A percentile compares a stretch with the other conserved stretches of the same genome.
These are phyloP conservation scores for Neofusicoccum sp. DNA, from an alignment of 2,329 filamentous ascomycete species.

Conservation along the genomic window DNA sequence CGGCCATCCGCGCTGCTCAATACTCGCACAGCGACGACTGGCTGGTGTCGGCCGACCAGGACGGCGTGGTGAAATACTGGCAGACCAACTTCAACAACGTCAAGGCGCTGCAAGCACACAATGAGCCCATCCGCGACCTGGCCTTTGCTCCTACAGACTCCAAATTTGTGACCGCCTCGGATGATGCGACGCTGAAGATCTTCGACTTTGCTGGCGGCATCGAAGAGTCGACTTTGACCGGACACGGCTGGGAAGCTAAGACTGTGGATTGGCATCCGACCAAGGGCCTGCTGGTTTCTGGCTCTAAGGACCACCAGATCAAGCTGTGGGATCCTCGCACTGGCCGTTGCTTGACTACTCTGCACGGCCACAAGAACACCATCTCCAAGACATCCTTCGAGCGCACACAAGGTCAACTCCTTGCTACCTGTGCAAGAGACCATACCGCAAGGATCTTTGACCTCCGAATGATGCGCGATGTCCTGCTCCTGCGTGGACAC, in stretches of 20 bases:
- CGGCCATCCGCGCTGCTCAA: conserved; percentile 74
- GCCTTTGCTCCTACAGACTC: conserved; percentile 91
- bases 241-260: conserved; percentile 98
- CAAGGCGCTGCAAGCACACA: conserved; percentile 87
- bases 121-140: conserved; percentile 84
- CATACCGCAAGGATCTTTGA: conserved; percentile 93
- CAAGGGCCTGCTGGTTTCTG: conserved; percentile 90
- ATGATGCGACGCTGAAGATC: conserved; percentile 90
- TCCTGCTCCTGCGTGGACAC: conserved; percentile 87
- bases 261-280: conserved; percentile 96
- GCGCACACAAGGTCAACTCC: conserved; percentile 74
- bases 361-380: conserved; percentile 96
- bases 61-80: conserved; percentile 97
- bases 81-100: conserved; percentile 99
- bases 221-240: conserved; percentile 79
- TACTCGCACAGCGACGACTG: conserved; percentile 98
- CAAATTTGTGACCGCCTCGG: conserved; percentile 94
- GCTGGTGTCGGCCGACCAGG: conserved; percentile 93
- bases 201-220: conserved; percentile 89
- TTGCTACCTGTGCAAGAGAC: conserved; percentile 90
- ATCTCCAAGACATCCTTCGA: conserved; percentile 93
- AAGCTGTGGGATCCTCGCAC: conserved; percentile 98
- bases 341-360: conserved; percentile 82
- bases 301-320: conserved; percentile 95
- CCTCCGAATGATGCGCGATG: conserved; percentile 96